Evolutionary conservation across 805 yeast genomes (phyloP), one percentile per base, ranked within the genome.

Genomic region (Saturnispora gosingensis): DNA sequence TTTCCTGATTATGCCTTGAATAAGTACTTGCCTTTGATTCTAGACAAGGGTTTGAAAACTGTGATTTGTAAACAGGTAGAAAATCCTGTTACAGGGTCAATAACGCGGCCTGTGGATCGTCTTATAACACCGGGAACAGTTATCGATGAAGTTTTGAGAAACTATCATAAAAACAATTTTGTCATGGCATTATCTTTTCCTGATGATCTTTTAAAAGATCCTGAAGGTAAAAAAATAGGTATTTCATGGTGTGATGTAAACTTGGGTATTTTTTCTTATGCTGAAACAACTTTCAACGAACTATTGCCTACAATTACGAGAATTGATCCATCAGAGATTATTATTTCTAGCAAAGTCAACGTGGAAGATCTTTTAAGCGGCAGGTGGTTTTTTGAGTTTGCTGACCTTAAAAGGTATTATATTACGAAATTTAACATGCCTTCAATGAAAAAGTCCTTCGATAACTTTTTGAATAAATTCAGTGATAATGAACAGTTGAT

Each of bases 41-140:
- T 93, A 2, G 81, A 82, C 50, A 67, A 77, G 22, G 82, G 82
- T 2, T 72, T 75, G 47, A 84, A 82, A 50, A 97, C 89, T 0
- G 96, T 91, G 0, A 73, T 90, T 6, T 80, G 88, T n/a, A 93
- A 87, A 58, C 95, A 91, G 66, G 73, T 67, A 40, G 57, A 46
- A 13, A 60, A 61, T 36, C 49, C 56, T 2, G 58, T 56, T 3
- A 57, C 58, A 8, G 70, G 68, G 30, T 65, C 63, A 38, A 75
- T 84, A 20, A 78, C 76, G 42, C 72, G 99, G 45, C 82, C 86
- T 34, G 80, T 93, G 0, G 76, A 88, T 6, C 71, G 97, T 42
- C 79, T 91, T 7, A 80, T 93, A 2, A 84, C 97, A 0, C 97
- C 97, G 0, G 99, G 99, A 0, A 91, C 98, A 0, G 74, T 91